Base-by-base conservation (phyloP, 192 early-diverging fungal genomes). In the Phycomyces nitens region DNA sequence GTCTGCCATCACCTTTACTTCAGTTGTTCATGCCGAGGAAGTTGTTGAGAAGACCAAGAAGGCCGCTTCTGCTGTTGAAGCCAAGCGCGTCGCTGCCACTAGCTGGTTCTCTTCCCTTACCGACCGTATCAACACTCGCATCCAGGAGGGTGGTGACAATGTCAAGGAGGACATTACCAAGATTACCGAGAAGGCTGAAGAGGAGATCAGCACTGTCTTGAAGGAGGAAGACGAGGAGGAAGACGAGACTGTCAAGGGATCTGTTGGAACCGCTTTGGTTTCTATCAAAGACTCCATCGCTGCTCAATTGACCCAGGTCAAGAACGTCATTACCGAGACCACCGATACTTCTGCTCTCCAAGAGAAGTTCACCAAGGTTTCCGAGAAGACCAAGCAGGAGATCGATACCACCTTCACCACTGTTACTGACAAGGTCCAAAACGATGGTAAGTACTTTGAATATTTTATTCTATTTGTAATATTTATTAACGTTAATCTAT, bases 31-130 rank as follows among this genome's bases (percentile, higher is more conserved):
- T 34, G 29, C 60, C 40, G 49, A 29, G 14, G 49, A 62, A 14
- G 15, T 29, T 10, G 60, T 62, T 51, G 60, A 62, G 4, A 50
- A 52, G 34, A 62, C 44, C 39, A 63, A 63, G 62, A 54, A 27
- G 1, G 51, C 55, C 20, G 38, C 53, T 20, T 34, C 53, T 18
- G 53, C 54, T 24, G 54, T 55, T 27, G 52, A 64, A 44, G 62
- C 53, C 8, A 55, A 51, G 16, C 51, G 53, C 7, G 26, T 47
- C 0, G 54, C 62, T 43, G 43, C 53, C 9, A 40, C 50, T 55
- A 24, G 52, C 24, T 10, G 44, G 5, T 55, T 64, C 43, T 39
- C 29, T 3, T 20, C 20, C 0, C 26, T 64, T 14, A 26, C 53
- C 23, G 62, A 53, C 18, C 18, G 34, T 15, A 44, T 64, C 41